phyloP scores from a whole-genome alignment of 202 grass and related monocot genomes.

The Alloteropsis angusta region DNA sequence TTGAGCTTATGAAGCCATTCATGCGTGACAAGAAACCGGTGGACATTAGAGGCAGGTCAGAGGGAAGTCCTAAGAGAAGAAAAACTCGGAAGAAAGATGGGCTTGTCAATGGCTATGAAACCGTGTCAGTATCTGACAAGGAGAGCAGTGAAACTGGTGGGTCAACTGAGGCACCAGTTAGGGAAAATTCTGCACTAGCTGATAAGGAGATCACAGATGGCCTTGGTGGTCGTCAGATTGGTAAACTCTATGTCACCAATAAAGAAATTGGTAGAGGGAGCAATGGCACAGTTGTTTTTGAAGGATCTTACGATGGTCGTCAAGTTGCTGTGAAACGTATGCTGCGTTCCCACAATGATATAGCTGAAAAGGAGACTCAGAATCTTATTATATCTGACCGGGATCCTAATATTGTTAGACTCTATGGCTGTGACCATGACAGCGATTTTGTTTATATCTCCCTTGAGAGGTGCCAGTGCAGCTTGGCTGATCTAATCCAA shows the following conservation, averaged over 20 bases:
- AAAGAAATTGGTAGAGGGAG: constrained; percentile 94
- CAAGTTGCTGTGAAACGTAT: constrained; percentile 85
- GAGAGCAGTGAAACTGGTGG: constrained; percentile 37
- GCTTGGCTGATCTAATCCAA: constrained; percentile 75
- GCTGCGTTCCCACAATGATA: constrained; percentile 74
- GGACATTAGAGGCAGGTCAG: constrained; percentile 32
- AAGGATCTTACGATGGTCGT: constrained; percentile 73
- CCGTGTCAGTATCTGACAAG: constrained; percentile 31
- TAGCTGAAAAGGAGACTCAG: constrained; percentile 77
- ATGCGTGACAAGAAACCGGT: constrained; percentile 31
- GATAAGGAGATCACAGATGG: constrained; percentile 15
- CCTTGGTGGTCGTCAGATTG: constrained; percentile 55
- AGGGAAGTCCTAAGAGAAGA: constrained; percentile 59
- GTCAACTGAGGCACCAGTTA: constrained; percentile 21
- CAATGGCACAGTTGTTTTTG: constrained; percentile 95
- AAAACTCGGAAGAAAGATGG: constrained; percentile 59
- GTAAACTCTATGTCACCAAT: constrained; percentile 68
- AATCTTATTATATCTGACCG: constrained; percentile 92
- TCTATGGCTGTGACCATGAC: constrained; percentile 78
- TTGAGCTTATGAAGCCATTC: constrained; percentile 31
- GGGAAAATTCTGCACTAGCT: constrained; percentile 16
- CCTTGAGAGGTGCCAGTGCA: constrained; percentile 80
- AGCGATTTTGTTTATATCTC: constrained; percentile 92
- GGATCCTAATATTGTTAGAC: constrained; percentile 90
- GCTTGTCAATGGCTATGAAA: constrained; percentile 13